Base-by-base conservation (phyloP, 2,329 filamentous ascomycete species). In the Rutstroemia sydowiana region DNA sequence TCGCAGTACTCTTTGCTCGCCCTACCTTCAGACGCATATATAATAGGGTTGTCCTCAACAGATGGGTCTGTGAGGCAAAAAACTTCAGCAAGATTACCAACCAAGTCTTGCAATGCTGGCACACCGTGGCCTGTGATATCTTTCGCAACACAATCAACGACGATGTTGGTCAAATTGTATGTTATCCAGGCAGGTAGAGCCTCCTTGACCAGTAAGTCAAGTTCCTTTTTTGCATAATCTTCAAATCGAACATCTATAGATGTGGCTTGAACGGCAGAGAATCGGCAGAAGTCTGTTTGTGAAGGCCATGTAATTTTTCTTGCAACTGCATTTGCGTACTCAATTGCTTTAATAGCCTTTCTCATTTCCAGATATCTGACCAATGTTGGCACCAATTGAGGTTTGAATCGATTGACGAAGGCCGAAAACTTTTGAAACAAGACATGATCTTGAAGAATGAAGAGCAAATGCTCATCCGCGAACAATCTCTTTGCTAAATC, bases 1-100 rank as follows among this genome's bases (percentile, higher is more conserved):
- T 13, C 3, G 26, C 23, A 26, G 23, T 8, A 8, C 4, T 26
- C 4, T 8, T 26, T 4, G 14, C 30, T 18, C 20, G 5, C 30
- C 59, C 57, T 63, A 84, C 82, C 82, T 73, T 88, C 81, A 8
- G 83, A 87, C 8, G 84, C 83, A 65, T 88, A 87, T 3, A 88
- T 78, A 50, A 89, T 85, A 0, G 85, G 85, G 62, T 88, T 88
- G 54, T 88, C 86, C 3, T 76, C 71, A 52, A 82, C 70, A 1
- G 82, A 85, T 7, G 86, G 84, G 63, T 89, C 85, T 1, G 83
- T 87, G 48, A 90, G 66, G 63, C 85, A 89, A 59, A 88, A 89
- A 0, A 87, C 84, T 63, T 89, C 85, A 0, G 83, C 85, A 53
- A 89, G 66, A 0, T 84, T 85, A 63, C 88, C 84, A 0, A 84